Percentiles rank a stretch among this genome's conserved stretches.
These are phyloP conservation scores for Chrysanthemum makinoi DNA, from an alignment of 129 eudicot species.

Conservation along the genomic window DNA sequence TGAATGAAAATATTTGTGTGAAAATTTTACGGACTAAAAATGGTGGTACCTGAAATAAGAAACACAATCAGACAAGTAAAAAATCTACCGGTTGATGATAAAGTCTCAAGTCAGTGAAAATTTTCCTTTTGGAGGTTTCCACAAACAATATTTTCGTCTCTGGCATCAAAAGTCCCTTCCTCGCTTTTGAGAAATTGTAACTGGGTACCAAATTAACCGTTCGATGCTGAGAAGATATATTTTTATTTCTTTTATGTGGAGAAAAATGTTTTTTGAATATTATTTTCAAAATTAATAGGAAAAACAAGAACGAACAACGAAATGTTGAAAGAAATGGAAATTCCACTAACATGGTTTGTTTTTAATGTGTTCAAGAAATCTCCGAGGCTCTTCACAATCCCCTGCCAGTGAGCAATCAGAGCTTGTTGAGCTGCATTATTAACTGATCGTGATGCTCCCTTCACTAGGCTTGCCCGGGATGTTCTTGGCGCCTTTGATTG, in stretches of 20 bases:
- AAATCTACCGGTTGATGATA: conserved; percentile 5
- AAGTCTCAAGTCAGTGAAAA: conserved; percentile 16
- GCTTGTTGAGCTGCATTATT: conserved; percentile 88
- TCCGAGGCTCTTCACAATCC: conserved; percentile 83
- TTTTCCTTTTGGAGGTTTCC: conserved; percentile 9
- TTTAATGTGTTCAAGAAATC: conserved; percentile 75
- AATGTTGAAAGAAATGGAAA: conserved; percentile 2
- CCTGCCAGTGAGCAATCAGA: conserved; percentile 99
- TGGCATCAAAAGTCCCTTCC: not conserved
- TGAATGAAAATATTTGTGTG: conserved; percentile 96
- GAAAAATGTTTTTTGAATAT: not conserved
- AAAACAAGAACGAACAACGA: not conserved
- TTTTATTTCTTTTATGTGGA: not conserved
- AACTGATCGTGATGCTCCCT: conserved; percentile 90
- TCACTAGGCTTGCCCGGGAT: conserved; percentile 97
- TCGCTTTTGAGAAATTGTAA: not conserved
- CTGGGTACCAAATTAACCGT: not conserved
- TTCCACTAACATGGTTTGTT: conserved; percentile 74
- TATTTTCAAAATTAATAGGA: not conserved
- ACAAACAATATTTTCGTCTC: not conserved
- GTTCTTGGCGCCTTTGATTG: conserved; percentile 90
- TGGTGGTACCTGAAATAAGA: conserved; percentile 79
- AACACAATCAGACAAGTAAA: not conserved
- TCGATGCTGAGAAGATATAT: no score
- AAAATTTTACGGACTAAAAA: conserved; percentile 52